Evolutionary conservation across 345 rosid genomes (phyloP).

Genomic region (Sisymbrium irio): DNA sequence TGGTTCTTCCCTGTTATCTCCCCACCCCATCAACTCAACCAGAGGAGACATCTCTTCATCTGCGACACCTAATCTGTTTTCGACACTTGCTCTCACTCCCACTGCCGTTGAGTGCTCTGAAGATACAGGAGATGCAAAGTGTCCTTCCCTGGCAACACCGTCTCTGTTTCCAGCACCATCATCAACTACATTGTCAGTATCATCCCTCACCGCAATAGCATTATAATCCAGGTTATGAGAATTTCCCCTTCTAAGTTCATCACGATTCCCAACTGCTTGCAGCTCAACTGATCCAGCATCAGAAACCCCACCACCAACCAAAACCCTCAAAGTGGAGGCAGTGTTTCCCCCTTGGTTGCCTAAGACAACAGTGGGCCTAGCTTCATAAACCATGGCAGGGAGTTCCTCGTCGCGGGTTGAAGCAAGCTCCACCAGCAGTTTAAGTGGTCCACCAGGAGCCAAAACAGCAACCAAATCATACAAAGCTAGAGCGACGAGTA

Average conservation of each 20-base stretch:
- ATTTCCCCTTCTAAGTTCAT: constrained; percentile 35
- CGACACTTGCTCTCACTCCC: constrained; percentile 43
- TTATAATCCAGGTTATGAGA: constrained; percentile 30
- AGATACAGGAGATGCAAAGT: constrained; percentile 43
- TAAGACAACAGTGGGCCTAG: constrained; percentile 77
- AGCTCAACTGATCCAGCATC: constrained; percentile 77
- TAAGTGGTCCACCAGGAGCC: constrained; percentile 97
- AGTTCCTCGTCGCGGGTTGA: constrained; percentile 89
- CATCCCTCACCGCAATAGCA: constrained; percentile 33
- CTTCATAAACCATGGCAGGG: constrained; percentile 94
- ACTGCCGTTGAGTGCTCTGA: constrained; percentile 50
- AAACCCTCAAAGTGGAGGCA: constrained; percentile 51
- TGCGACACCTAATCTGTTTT: constrained; percentile 23
- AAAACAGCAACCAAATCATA: constrained; percentile 93
- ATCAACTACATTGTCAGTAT: constrained; percentile 36
- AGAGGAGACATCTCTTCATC: constrained; percentile 88
- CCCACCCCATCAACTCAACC: constrained; percentile 55
- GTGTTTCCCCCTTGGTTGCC: constrained; percentile 35
- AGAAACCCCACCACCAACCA: constrained; percentile 61
- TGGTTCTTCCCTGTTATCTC: constrained; percentile 35
- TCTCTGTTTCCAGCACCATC: constrained; percentile 38
- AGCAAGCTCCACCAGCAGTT: constrained; percentile 84
- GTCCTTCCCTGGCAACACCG: constrained; percentile 46
- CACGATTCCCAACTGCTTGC: constrained; percentile 49
- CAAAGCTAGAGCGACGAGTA: constrained; percentile 81